Conservation (phyloP, 805 yeast species). For the Metschnikowia cubensis region DNA sequence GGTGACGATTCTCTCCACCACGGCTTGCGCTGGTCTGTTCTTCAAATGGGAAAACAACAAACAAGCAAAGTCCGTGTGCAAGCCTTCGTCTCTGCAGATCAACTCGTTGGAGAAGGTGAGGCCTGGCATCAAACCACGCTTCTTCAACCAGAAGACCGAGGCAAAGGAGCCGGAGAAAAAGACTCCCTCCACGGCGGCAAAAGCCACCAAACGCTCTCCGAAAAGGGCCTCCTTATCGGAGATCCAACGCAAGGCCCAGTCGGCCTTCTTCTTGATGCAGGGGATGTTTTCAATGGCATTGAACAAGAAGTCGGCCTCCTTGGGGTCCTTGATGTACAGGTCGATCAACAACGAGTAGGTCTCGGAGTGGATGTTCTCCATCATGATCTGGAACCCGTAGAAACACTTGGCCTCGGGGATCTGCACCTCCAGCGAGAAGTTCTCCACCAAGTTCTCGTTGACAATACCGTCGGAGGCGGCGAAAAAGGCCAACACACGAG, state of each 20-base stretch:
- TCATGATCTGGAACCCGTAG: constrained; percentile 99
- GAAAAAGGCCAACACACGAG: constrained; percentile 92
- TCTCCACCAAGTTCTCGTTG: constrained; percentile 95
- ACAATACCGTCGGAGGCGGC: constrained; percentile 99
- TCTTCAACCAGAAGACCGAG: constrained; percentile 97
- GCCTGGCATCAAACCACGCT: constrained; percentile 99
- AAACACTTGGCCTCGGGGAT: constrained; percentile 97
- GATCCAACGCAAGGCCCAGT: constrained; percentile 99
- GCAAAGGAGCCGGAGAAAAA: constrained; percentile 98
- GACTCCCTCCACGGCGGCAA: constrained; percentile 98
- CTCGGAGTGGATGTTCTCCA: constrained; percentile 98
- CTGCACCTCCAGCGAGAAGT: constrained; percentile 96
- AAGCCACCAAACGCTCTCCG: constrained; percentile 95
- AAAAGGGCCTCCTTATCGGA: constrained; percentile 81
- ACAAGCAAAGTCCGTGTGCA: constrained; percentile 98
- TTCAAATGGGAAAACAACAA: constrained; percentile 87
- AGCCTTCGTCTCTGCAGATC: constrained; percentile 97
- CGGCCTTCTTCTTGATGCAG: constrained; percentile 94
- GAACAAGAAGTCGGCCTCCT: constrained; percentile 84
- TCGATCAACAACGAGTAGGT: constrained; percentile 93
- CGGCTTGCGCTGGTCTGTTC: constrained; percentile 76
- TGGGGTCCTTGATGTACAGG: constrained; percentile 92
- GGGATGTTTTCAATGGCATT: constrained; percentile 97
- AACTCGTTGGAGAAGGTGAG: constrained; percentile 95
- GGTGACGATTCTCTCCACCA: constrained; percentile 81